Evolutionary conservation across 352 stramenopile genomes (phyloP).

Genomic region (Sclerospora graminicola): DNA sequence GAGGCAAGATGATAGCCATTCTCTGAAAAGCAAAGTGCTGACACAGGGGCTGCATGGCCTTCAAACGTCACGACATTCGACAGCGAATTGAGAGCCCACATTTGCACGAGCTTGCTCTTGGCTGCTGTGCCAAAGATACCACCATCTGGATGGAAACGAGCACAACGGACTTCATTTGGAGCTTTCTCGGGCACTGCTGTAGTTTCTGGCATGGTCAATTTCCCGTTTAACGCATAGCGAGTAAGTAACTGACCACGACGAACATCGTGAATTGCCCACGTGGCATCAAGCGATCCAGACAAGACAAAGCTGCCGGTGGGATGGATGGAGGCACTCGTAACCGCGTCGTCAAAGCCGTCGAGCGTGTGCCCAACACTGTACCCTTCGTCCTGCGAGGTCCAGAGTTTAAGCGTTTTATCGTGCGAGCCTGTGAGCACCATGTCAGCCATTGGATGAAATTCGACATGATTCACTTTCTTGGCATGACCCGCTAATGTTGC

Average conservation of each 20-base stretch:
- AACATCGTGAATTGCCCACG: conserved; percentile 82
- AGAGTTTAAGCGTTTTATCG: conserved; percentile 82
- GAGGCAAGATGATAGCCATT: conserved; percentile 93
- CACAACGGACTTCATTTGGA: conserved; percentile 29
- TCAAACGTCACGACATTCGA: conserved; percentile 82
- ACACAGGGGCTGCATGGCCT: conserved; percentile 60
- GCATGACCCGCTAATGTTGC: conserved; percentile 71
- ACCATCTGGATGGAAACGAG: conserved; percentile 91
- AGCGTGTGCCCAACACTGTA: conserved; percentile 59
- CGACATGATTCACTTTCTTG: conserved; percentile 75
- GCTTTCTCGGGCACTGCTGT: conserved; percentile 10
- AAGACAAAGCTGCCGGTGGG: conserved; percentile 75
- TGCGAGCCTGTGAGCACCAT: conserved; percentile 57
- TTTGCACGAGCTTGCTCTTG: conserved; percentile 66
- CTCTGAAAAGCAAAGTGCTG: conserved; percentile 86
- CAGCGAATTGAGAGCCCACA: conserved; percentile 90
- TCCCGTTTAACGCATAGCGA: conserved; percentile 37
- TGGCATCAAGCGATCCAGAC: conserved; percentile 61
- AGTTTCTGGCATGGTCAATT: conserved; percentile 19
- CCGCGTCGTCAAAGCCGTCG: conserved; percentile 42
- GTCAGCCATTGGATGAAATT: conserved; percentile 65
- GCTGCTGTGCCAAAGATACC: conserved; percentile 81
- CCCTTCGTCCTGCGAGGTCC: conserved; percentile 29
- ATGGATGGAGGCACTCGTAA: conserved; percentile 68
- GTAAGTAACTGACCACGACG: conserved; percentile 42